Base-by-base conservation (phyloP, 192 early-diverging fungal genomes). In the Cetraspora pellucida region DNA sequence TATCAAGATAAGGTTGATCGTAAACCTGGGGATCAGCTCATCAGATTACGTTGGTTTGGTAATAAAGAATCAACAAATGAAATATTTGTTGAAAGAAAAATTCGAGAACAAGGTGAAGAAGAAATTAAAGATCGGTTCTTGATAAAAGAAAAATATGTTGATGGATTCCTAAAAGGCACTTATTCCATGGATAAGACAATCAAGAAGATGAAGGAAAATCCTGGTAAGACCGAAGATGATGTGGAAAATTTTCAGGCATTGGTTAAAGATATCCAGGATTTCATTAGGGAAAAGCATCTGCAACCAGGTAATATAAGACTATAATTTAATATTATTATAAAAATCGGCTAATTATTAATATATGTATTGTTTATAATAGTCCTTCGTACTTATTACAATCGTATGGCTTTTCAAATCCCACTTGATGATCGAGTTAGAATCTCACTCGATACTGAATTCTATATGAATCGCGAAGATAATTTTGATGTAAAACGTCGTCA, bases 391-490 rank as follows among this genome's bases (percentile, higher is more conserved):
- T 94, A 96, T 76, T 98, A 98, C 86, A 97, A 97, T 83, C 92
- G 98, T 72, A 97, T 96, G 14, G 97, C 98, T 10, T 99, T 99
- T 86, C 98, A 99, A 82, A 85, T 98, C 27, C 98, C 98, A 7
- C 96, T 94, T 25, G 97, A 99, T 85, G 89, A 94, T 10, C 87
- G 93, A 23, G 92, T 98, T 61, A 91, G 98, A 54, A 91, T 99
- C 25, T 96, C 95, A 23, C 85, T 99, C 5, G 98, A 99, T 82
- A 96, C 96, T 0, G 95, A 99, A 77, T 84, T 99, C 57, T 92
- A 93, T 63, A 94, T 98, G 89, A 93, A 97, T 76, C 95, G 98
- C 37, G 98, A 99, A 79, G 98, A 99, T 84, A 86, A 91, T 55
- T 82, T 85, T 73, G 88, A 87, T 67, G 87, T 86, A 55, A 77